Base-by-base conservation (phyloP, 192 early-diverging fungal genomes). In the Backusella psychrophila region DNA sequence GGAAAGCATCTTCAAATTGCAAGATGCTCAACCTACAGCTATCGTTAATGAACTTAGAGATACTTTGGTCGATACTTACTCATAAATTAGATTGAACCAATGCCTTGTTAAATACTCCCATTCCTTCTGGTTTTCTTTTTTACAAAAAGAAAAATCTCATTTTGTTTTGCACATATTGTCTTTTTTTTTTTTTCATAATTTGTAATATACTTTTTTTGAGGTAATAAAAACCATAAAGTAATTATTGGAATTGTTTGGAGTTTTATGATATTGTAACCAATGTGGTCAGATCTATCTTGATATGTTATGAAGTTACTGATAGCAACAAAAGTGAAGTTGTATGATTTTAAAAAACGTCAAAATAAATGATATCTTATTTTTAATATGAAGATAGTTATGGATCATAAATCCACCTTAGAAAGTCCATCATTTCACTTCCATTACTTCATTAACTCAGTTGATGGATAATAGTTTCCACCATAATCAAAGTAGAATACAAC, bases 1-100 rank as follows among this genome's bases (percentile, higher is more conserved):
- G 72, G 98, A 99, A 82, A 92, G 92, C 81, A 97, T 99, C 80
- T 99, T 99, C 88, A 97, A 96, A 87, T 90, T 99, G 26, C 95
- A 97, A 76, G 96, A 97, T 76, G 91, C 92, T 56, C 91, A 94
- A 74, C 96, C 93, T 5, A 92, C 93, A 8, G 93, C 93, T 63
- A 94, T 98, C 85, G 94, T 98, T 71, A 94, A 91, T 75, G 93
- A 98, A 63, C 91, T 99, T 90, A 90, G 97, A 69, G 96, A 98
- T 82, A 90, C 93, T 33, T 86, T 99, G 38, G 95, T 99, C 36
- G 98, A 99, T 81, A 89, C 90, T 72, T 91, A 89, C 79, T 88
- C 85, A 71, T 93, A 92, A 83, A 80, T 73, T 11, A 63, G 12
- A 63, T 63, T 23, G 12, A 14, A 26, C 26, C 56, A 26, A 3